Evolutionary conservation across 768 basidiomycete genomes (phyloP).

Genomic region (Sarcodon aspratus): DNA sequence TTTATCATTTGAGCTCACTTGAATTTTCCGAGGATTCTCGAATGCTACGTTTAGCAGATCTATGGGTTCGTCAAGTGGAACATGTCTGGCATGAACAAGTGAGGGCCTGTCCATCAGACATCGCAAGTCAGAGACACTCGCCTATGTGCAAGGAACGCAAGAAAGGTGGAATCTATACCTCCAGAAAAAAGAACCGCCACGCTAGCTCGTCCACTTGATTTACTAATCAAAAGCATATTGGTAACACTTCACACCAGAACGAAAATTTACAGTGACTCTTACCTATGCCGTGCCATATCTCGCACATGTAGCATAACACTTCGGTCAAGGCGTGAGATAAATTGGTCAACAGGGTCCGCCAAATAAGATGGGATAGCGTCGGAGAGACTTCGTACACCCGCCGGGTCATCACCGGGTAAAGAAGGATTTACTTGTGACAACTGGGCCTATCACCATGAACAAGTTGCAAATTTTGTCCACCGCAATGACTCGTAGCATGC

Average conservation of each 20-base stretch:
- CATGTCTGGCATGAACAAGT: constrained; percentile 34
- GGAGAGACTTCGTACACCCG: constrained; percentile 18
- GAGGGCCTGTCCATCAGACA: not conserved
- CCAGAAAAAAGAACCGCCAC: constrained; percentile 91
- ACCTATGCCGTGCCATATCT: constrained; percentile 48
- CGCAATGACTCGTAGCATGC: constrained; percentile 1
- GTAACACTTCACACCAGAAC: not conserved
- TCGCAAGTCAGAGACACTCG: constrained; percentile 18
- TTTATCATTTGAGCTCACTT: constrained; percentile 35
- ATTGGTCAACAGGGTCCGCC: constrained; percentile 29
- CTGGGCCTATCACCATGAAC: constrained; percentile 25
- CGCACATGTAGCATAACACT: constrained; percentile 62
- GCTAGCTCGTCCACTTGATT: constrained; percentile 30
- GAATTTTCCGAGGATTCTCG: constrained; percentile 82
- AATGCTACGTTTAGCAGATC: constrained; percentile 92
- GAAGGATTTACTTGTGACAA: constrained; percentile 32
- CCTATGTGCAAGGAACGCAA: constrained; percentile 75
- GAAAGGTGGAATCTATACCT: constrained; percentile 84
- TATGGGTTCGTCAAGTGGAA: constrained; percentile 71
- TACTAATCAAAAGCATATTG: constrained; percentile 9
- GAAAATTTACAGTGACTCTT: constrained; percentile 7
- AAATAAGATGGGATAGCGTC: constrained; percentile 34
- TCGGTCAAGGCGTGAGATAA: constrained; percentile 43
- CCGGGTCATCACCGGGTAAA: constrained; percentile 31
- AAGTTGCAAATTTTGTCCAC: not conserved